Conservation (phyloP, 192 early-diverging fungal genomes). For the Allomyces macrogynus region DNA sequence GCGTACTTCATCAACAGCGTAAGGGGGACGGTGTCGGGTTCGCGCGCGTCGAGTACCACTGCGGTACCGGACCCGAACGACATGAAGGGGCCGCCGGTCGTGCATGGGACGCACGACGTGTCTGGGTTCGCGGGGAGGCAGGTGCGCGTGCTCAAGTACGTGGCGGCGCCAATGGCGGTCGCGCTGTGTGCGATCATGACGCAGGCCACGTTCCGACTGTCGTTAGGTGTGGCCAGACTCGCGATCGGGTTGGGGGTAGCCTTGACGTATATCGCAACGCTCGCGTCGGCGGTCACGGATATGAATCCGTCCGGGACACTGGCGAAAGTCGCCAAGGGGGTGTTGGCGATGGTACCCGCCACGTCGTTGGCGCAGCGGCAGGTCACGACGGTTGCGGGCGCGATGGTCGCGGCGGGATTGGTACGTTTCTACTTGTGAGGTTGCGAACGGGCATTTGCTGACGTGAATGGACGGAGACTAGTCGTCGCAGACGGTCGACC, state of each 20-base stretch:
- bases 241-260: background rate
- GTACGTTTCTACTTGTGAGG: too few relatives aligned
- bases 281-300: background rate
- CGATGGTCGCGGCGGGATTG: background rate
- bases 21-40: too few relatives aligned
- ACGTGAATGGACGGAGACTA: too few relatives aligned
- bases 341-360: background rate
- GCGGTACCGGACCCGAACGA: too few relatives aligned
- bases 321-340: background rate
- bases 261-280: background rate
- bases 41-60: too few relatives aligned
- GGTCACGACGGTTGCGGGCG: background rate
- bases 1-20: background rate
- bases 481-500: too few relatives aligned
- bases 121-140: too few relatives aligned
- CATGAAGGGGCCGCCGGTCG: too few relatives aligned
- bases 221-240: background rate
- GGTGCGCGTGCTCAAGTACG: too few relatives aligned
- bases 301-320: background rate
- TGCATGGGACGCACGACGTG: too few relatives aligned
- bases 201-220: background rate
- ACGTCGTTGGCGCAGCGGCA: background rate
- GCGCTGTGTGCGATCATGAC: background rate
- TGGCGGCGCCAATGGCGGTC: background rate
- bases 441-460: too few relatives aligned